phyloP scores from a whole-genome alignment of 176 grass and related monocot genomes.

The Phyllostachys edulis region DNA sequence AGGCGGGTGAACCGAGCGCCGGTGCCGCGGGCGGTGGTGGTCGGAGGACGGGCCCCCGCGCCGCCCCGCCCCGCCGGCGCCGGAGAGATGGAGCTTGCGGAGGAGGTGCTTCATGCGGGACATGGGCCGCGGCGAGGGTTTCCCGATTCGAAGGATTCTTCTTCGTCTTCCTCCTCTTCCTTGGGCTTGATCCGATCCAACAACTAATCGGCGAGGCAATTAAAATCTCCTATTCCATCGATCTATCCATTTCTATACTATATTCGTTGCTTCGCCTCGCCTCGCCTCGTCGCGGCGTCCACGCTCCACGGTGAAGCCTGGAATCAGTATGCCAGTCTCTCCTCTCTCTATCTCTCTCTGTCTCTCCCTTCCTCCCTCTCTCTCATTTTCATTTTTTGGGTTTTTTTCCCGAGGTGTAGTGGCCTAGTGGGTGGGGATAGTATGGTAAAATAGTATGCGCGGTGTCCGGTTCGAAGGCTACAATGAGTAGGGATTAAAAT shows the following conservation, averaged over 20 bases:
- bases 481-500: no score
- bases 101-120: conserved; percentile 96
- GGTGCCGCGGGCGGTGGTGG: conserved; percentile 47
- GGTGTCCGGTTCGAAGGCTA: no score
- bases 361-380: no score
- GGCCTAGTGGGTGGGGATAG: no score
- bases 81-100: conserved; percentile 87
- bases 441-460: no score
- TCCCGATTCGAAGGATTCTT: background rate
- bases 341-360: no score
- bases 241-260: conserved; percentile 26
- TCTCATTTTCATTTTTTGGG: background rate
- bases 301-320: background rate
- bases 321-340: background rate
- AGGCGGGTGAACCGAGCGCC: conserved; percentile 1
- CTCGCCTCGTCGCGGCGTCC: background rate
- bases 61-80: conserved; percentile 21
- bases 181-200: conserved; percentile 26
- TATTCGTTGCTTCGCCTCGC: conserved; percentile 32
- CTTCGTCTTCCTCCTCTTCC: background rate
- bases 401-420: no score
- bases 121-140: conserved; percentile 35
- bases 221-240: background rate
- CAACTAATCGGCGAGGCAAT: background rate
- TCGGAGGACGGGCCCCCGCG: conserved; percentile 31